Evolutionary conservation across 129 eudicot species (phyloP), one percentile per base, ranked within the genome.

Genomic region (Tagetes patula): DNA sequence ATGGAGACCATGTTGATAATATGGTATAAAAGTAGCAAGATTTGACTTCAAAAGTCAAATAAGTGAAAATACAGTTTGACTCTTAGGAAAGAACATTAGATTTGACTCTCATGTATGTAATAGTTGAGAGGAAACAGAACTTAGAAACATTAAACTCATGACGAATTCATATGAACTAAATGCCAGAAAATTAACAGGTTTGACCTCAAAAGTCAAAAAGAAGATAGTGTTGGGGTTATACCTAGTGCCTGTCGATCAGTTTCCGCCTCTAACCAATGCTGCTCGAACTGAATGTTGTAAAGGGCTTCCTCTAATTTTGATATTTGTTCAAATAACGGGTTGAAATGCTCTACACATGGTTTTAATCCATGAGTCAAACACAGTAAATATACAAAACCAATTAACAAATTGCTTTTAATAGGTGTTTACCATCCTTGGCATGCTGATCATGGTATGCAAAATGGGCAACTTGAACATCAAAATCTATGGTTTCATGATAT

Each of bases 201-300:
- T 38, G 50, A 38, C 65, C 53, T 70, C 38, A 70, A 53, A 69
- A 70, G 50, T 52, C 64, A 70, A 70, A 70, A 34, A 54, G 67
- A 47, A 41, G 10, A 43, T 8, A 30, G 65, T 4, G 54, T 43
- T 30, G 30, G 13, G 62, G 3, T 59, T 1, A 1, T 89, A 93
- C 98, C 96, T 68, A 85, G 3, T 59, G 92, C 87, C 64, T 93
- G 96, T 69, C 98, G 95, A 69, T 85, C 95, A 9, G 96, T 93
- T 73, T 93, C 90, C 41, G 96, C 96, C 84, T 89, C 96, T 65
- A 93, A 78, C 98, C 98, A 93, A 66, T 93, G 98, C 77, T 93
- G 98, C 76, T 93, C 98, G 36, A 93, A 89, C 74, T 89, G 96
- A 71, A 93, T 86, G 70, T 87, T 87, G 96, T 85, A 87, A 45